Conservation (phyloP, 1,139 yeast species). For the Debaryomyces fabryi region DNA sequence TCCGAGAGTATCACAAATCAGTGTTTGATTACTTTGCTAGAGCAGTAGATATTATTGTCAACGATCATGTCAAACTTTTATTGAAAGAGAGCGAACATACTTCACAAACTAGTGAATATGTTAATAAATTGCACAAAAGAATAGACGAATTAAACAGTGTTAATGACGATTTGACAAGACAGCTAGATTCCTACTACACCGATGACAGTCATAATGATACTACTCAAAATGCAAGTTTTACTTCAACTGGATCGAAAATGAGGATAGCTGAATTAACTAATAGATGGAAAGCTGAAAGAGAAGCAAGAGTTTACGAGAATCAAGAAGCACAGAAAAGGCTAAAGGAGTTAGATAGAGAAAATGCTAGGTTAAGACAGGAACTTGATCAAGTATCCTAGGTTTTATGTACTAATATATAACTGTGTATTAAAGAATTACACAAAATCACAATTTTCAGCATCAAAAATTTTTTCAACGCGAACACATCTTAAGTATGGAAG, state of each 20-base stretch:
- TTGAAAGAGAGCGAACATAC: conserved; percentile 34
- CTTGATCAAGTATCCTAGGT: conserved; percentile 6
- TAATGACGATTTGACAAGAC: conserved; percentile 27
- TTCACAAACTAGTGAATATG: conserved; percentile 23
- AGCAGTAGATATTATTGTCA: conserved; percentile 60
- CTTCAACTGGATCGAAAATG: conserved; percentile 43
- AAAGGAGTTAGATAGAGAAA: conserved; percentile 58
- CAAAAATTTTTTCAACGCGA: conserved; percentile 9
- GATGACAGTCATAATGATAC: conserved; percentile 9
- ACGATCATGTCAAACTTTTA: conserved; percentile 55
- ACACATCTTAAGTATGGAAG: not conserved
- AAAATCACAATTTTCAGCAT: conserved; percentile 15
- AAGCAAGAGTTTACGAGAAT: conserved; percentile 62
- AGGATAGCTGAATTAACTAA: conserved; percentile 63
- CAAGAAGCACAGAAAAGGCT: conserved; percentile 57
- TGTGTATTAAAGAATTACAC: conserved; percentile 10
- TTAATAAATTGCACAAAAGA: conserved; percentile 32
- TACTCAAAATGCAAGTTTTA: conserved; percentile 4
- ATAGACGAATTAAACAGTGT: conserved; percentile 33
- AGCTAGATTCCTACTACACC: conserved; percentile 19
- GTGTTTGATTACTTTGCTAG: conserved; percentile 59
- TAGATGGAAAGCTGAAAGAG: conserved; percentile 73
- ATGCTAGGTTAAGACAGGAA: conserved; percentile 38
- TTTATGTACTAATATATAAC: not conserved
- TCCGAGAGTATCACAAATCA: conserved; percentile 54